These are phyloP conservation scores for Cinchona pubescens DNA, from an alignment of 257 asterid species.

Conservation along the genomic window DNA sequence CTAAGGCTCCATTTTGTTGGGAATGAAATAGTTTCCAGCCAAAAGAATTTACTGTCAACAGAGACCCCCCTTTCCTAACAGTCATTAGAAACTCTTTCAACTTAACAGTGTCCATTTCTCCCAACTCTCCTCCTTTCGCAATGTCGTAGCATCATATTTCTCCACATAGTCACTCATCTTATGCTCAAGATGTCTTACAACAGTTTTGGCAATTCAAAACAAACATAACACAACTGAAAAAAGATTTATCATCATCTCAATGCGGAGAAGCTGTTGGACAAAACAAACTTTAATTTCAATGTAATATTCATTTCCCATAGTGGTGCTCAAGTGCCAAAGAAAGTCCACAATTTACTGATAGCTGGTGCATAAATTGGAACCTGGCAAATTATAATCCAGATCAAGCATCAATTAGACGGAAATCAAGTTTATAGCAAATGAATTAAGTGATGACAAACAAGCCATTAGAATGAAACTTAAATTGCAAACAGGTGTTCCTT, in stretches of 20 bases:
- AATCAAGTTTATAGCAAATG: not conserved
- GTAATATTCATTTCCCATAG: not conserved
- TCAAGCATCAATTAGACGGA: not conserved
- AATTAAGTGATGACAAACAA: not conserved
- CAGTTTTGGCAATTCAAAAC: not conserved
- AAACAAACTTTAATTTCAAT: not conserved
- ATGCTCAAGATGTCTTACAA: not conserved
- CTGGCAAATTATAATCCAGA: not conserved
- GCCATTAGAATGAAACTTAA: not conserved
- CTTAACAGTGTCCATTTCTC: no score
- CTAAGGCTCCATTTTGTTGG: no score
- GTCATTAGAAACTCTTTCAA: not conserved
- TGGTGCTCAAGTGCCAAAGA: not conserved
- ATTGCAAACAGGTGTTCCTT: not conserved
- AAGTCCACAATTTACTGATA: not conserved
- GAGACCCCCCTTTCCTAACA: not conserved
- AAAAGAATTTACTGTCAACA: no score
- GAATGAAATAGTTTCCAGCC: not conserved
- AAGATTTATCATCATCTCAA: not conserved
- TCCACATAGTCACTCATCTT: no score
- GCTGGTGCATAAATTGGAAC: not conserved
- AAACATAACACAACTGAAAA: not conserved
- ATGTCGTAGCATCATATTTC: no score
- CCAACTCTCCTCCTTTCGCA: not conserved
- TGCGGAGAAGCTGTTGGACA: not conserved